phyloP scores from a whole-genome alignment of 164 flowering plant genomes.

The Berberis vulgaris region DNA sequence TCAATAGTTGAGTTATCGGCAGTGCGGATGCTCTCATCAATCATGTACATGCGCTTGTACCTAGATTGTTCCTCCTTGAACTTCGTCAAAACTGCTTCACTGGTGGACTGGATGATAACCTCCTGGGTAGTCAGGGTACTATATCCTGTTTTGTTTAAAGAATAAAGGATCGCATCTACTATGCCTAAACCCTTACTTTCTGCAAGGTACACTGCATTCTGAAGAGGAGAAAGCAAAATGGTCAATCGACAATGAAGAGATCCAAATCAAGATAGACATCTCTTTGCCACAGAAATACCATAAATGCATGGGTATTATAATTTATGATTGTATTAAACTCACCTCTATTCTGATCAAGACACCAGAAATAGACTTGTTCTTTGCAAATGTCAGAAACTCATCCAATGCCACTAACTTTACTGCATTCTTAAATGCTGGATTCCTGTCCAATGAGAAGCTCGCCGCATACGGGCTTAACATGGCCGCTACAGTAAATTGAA shows the following conservation, averaged over 20 bases:
- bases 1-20: constrained; percentile 32
- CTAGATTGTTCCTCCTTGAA: constrained; percentile 29
- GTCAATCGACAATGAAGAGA: neutral
- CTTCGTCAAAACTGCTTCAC: constrained; percentile 53
- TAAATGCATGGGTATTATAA: neutral
- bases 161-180: constrained; percentile 44
- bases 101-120: constrained; percentile 63
- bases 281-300: neutral
- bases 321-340: neutral
- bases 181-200: constrained; percentile 41
- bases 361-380: constrained; percentile 22
- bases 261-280: neutral
- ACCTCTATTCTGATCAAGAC: constrained; percentile 35
- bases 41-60: constrained; percentile 56
- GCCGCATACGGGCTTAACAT: constrained; percentile 17
- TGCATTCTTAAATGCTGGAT: constrained; percentile 27
- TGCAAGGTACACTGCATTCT: constrained; percentile 87
- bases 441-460: constrained; percentile 11
- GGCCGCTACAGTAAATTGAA: constrained; percentile 19
- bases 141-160: constrained; percentile 49
- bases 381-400: constrained; percentile 26
- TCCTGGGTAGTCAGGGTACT: constrained; percentile 30
- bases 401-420: constrained; percentile 25
- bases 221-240: constrained; percentile 17
- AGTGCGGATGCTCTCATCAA: constrained; percentile 49